Conservation (phyloP, 2,329 filamentous ascomycete species). For the Pestalotiopsis fici region DNA sequence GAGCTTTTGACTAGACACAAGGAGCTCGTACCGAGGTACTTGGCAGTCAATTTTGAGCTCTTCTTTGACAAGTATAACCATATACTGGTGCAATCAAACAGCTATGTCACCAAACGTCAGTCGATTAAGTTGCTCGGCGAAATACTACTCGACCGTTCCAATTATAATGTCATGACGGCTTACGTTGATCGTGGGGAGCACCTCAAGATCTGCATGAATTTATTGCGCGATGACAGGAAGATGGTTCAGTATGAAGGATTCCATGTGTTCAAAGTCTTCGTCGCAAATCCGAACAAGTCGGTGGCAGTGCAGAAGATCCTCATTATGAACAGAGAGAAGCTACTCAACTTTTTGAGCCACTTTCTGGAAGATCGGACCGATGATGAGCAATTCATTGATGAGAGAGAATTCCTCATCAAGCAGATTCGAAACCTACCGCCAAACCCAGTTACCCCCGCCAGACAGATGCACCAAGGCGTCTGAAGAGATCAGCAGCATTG, state of each 20-base stretch:
- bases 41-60: conserved; percentile 85
- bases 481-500: conserved; percentile 2
- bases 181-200: conserved; percentile 96
- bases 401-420: conserved; percentile 95
- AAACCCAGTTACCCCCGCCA: conserved; percentile 54
- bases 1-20: conserved; percentile 96
- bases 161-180: conserved; percentile 97
- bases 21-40: conserved; percentile 81
- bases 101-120: conserved; percentile 96
- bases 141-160: conserved; percentile 89
- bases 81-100: conserved; percentile 84
- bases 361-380: conserved; percentile 95
- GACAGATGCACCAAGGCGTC: conserved; percentile 31
- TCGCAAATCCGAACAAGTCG: conserved; percentile 98
- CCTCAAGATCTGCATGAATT: conserved; percentile 97
- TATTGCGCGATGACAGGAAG: conserved; percentile 90
- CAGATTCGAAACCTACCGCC: conserved; percentile 77
- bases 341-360: conserved; percentile 84
- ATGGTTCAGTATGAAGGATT: conserved; percentile 99
- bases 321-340: conserved; percentile 91
- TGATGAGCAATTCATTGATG: conserved; percentile 97
- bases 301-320: conserved; percentile 92
- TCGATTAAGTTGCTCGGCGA: conserved; percentile 97
- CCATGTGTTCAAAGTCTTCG: conserved; percentile 99
- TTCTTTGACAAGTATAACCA: conserved; percentile 94